Conservation (phyloP, 2,329 filamentous ascomycete species). For the Colletotrichum sp. region DNA sequence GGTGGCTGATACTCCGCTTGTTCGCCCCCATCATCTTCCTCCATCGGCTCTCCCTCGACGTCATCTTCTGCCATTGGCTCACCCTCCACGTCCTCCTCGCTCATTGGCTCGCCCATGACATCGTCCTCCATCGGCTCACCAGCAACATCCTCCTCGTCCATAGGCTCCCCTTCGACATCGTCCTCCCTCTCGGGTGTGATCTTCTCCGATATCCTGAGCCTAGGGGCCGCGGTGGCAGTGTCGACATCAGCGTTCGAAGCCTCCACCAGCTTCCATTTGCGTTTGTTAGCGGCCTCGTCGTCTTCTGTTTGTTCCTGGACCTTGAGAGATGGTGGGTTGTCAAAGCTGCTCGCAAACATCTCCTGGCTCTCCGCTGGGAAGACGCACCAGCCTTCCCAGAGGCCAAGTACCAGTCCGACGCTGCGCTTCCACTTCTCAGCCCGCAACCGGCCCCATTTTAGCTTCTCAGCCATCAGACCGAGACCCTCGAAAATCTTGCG, state of each 20-base stretch:
- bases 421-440: constrained; percentile 87
- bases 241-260: constrained; percentile 25
- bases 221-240: not conserved
- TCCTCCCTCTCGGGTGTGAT: constrained; percentile 33
- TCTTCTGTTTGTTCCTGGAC: constrained; percentile 28
- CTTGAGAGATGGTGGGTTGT: constrained; percentile 64
- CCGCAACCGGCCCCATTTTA: constrained; percentile 81
- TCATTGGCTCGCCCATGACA: constrained; percentile 43
- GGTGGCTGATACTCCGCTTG: not conserved
- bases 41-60: constrained; percentile 52
- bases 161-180: constrained; percentile 42
- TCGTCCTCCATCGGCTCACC: constrained; percentile 49
- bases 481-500: constrained; percentile 77
- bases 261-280: constrained; percentile 59
- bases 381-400: constrained; percentile 76
- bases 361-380: constrained; percentile 80
- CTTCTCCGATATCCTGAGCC: constrained; percentile 14
- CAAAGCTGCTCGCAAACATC: constrained; percentile 72
- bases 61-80: constrained; percentile 52
- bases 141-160: constrained; percentile 53
- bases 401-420: constrained; percentile 68
- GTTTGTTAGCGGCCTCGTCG: constrained; percentile 39
- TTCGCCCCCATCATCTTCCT: constrained; percentile 41
- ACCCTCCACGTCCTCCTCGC: constrained; percentile 44
- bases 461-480: constrained; percentile 73